These are phyloP conservation scores for Gossypium stocksii DNA, from an alignment of 345 rosid genomes.

Conservation along the genomic window DNA sequence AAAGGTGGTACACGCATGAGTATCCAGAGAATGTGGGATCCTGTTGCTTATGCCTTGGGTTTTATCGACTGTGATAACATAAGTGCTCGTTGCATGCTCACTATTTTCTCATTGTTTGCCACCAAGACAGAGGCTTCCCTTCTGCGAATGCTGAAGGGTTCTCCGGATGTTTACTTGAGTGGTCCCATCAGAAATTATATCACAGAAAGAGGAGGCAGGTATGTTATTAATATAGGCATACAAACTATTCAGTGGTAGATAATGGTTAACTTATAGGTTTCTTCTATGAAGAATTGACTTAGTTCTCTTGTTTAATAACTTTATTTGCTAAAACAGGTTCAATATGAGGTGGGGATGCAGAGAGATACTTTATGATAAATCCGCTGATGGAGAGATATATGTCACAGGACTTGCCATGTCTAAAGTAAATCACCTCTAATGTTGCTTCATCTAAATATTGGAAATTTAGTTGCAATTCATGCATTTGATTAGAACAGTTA, in stretches of 20 bases:
- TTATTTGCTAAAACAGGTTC: constrained; percentile 56
- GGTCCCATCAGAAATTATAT: constrained; percentile 90
- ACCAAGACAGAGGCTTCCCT: constrained; percentile 97
- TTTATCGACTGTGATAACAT: constrained; percentile 98
- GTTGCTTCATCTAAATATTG: not conserved
- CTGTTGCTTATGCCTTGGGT: constrained; percentile 98
- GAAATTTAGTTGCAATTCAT: not conserved
- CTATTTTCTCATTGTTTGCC: constrained; percentile 97
- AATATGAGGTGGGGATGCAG: constrained; percentile 99
- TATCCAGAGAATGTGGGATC: constrained; percentile 99
- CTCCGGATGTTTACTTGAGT: constrained; percentile 89
- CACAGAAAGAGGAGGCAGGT: constrained; percentile 89
- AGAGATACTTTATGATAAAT: constrained; percentile 67
- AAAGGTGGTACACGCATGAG: constrained; percentile 90
- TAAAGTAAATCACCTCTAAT: constrained; percentile 40
- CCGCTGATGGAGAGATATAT: constrained; percentile 56
- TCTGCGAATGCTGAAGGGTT: constrained; percentile 97
- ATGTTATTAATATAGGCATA: constrained; percentile 5
- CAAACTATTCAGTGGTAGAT: not conserved
- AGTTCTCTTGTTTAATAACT: constrained; percentile 5
- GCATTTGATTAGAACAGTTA: not conserved
- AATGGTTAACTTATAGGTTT: not conserved
- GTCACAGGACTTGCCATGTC: constrained; percentile 86
- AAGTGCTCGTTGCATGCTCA: constrained; percentile 98
- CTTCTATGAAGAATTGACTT: not conserved